Conservation (phyloP, 441 rosid genomes). For the Geranium incanum region DNA sequence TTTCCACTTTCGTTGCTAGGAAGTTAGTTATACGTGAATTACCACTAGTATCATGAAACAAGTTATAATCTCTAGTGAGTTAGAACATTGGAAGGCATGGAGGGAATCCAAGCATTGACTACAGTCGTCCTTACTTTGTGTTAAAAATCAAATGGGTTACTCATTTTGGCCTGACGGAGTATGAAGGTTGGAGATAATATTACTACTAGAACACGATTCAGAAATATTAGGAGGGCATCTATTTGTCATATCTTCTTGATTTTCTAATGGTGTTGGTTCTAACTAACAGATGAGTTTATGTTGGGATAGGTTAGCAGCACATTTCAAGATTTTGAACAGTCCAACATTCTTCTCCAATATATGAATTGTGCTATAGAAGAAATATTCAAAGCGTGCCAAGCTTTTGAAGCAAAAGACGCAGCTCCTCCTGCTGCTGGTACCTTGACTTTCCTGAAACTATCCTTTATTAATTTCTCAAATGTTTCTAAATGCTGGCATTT, state of each 20-base stretch:
- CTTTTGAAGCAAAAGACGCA: constrained; percentile 84
- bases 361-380: constrained; percentile 80
- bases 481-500: constrained; percentile 23
- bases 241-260: background rate
- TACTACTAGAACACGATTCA: background rate
- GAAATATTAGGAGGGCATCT: background rate
- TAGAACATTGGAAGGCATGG: background rate
- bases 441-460: constrained; percentile 24
- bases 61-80: background rate
- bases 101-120: background rate
- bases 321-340: constrained; percentile 74
- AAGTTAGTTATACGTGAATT: background rate
- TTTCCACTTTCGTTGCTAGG: background rate
- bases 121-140: background rate
- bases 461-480: constrained; percentile 19
- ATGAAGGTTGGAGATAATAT: background rate
- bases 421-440: constrained; percentile 77
- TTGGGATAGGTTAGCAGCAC: constrained; percentile 64
- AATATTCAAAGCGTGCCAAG: constrained; percentile 81
- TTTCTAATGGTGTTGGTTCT: constrained; percentile 1
- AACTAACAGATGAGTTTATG: constrained; percentile 8
- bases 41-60: background rate
- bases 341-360: constrained; percentile 60
- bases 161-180: background rate
- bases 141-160: background rate